Evolutionary conservation across 2,329 filamentous ascomycete species (phyloP).

Genomic region (Fusarium sp.): DNA sequence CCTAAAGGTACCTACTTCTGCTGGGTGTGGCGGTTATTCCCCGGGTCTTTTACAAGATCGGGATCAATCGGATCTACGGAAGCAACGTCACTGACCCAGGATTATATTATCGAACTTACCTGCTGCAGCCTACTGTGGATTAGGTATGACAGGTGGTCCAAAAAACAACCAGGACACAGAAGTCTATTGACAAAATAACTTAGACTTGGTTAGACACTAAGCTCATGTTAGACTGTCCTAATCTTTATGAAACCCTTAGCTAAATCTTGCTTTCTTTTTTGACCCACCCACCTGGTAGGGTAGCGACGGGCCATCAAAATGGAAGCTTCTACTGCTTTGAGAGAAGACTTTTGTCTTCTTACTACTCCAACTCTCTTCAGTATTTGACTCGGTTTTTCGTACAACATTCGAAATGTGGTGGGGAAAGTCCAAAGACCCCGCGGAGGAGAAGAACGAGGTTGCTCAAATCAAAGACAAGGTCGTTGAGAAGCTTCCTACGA

Average conservation of each 20-base stretch:
- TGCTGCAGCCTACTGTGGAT: constrained; percentile 9
- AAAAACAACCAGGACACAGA: no score
- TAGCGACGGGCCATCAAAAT: constrained; percentile 37
- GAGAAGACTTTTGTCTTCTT: neutral
- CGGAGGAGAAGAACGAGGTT: constrained; percentile 44
- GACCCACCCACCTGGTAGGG: no score
- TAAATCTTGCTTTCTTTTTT: no score
- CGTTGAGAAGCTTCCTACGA: constrained; percentile 60
- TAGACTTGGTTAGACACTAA: no score
- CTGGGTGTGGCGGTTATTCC: constrained; percentile 44
- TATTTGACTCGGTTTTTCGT: neutral
- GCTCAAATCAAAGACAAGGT: constrained; percentile 48
- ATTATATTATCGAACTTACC: neutral
- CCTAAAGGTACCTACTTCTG: constrained; percentile 26
- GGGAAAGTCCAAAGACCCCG: constrained; percentile 53
- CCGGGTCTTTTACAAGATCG: constrained; percentile 40
- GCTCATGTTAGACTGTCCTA: no score
- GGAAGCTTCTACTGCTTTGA: constrained; percentile 21
- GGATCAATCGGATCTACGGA: constrained; percentile 41
- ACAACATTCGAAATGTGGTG: constrained; percentile 54
- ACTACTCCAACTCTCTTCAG: constrained; percentile 5
- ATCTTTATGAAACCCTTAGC: no score
- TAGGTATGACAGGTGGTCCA: no score
- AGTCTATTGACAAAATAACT: no score
- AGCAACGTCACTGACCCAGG: constrained; percentile 38